Evolutionary conservation across 257 asterid species (phyloP).

Genomic region (Plantago ovata): DNA sequence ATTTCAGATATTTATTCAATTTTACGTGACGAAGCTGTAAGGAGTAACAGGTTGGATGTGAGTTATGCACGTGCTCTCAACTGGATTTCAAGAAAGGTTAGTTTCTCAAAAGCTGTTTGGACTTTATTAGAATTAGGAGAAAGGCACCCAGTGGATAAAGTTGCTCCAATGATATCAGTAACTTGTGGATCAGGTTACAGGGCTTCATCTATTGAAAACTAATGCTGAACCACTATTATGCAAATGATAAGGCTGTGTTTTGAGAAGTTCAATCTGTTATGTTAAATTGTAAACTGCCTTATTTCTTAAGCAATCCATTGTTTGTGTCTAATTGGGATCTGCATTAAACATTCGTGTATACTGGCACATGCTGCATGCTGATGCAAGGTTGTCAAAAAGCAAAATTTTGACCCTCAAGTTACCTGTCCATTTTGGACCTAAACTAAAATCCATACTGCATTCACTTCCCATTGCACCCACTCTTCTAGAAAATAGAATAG

Average conservation of each 20-base stretch:
- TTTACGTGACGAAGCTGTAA: constrained; percentile 91
- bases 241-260: not conserved
- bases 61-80: constrained; percentile 95
- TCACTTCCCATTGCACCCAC: no score
- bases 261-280: not conserved
- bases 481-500: no score
- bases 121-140: not conserved
- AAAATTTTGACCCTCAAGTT: no score
- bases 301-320: no score
- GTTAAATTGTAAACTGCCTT: no score
- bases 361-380: not conserved
- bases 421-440: no score
- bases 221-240: not conserved
- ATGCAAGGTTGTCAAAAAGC: no score
- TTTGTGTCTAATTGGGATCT: no score
- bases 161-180: not conserved
- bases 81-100: constrained; percentile 98
- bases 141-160: not conserved
- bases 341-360: not conserved
- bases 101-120: constrained; percentile 17
- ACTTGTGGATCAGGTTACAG: not conserved
- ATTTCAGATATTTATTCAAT: constrained; percentile 95
- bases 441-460: no score
- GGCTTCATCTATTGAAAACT: not conserved
- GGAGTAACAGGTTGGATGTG: constrained; percentile 71